Percentiles rank a stretch among this genome's conserved stretches.
Conservation (phyloP, 2,329 filamentous ascomycete species). For the Calonectria naviculata region DNA sequence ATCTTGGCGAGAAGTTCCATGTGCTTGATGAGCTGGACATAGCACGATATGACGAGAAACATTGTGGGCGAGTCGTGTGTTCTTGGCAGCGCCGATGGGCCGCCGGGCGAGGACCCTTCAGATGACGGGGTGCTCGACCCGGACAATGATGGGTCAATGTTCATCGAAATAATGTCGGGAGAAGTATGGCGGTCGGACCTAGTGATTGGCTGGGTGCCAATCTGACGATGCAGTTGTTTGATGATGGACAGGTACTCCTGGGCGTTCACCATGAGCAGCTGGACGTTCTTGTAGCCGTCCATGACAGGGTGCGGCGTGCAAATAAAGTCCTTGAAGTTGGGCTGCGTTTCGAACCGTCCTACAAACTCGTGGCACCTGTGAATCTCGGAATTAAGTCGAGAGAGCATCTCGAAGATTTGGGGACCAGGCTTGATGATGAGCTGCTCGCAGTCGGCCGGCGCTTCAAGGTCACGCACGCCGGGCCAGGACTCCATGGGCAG, state of each 20-base stretch:
- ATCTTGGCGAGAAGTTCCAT: conserved; percentile 38
- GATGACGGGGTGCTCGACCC: conserved; percentile 9
- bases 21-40: conserved; percentile 39
- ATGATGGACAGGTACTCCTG: conserved; percentile 42
- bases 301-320: conserved; percentile 19
- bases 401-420: conserved; percentile 33
- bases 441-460: conserved; percentile 8
- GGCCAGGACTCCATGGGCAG: conserved; percentile 37
- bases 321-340: conserved; percentile 27
- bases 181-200: conserved; percentile 13
- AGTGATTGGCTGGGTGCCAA: conserved; percentile 23
- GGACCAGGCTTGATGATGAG: conserved; percentile 20
- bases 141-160: conserved; percentile 10
- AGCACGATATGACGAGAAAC: conserved; percentile 44
- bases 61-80: conserved; percentile 40
- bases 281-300: conserved; percentile 34
- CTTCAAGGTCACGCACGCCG: conserved; percentile 23
- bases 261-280: conserved; percentile 30
- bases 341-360: conserved; percentile 2
- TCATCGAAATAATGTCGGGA: conserved; percentile 19
- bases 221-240: conserved; percentile 37
- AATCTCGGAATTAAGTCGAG: conserved; percentile 35
- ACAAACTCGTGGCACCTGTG: conserved; percentile 29
- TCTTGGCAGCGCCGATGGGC: neutral
- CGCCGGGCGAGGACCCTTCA: neutral